A percentile compares a stretch with the other conserved stretches of the same genome.
phyloP scores from a whole-genome alignment of 345 rosid genomes.

The Salix udensis region DNA sequence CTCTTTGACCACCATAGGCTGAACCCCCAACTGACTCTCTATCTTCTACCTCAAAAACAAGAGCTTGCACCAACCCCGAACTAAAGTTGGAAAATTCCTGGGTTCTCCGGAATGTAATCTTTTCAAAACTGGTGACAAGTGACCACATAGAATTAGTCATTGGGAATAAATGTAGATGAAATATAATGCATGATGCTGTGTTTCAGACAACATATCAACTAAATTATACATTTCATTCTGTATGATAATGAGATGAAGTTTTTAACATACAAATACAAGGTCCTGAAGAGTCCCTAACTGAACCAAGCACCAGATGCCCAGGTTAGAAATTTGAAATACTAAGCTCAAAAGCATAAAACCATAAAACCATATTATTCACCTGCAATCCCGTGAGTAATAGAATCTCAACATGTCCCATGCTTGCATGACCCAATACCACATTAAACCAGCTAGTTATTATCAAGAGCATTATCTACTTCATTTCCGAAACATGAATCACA shows the following conservation, averaged over 20 bases:
- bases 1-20: slow-evolving; percentile 97
- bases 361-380: not conserved
- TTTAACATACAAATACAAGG: not conserved
- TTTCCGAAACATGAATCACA: not conserved
- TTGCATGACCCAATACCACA: not conserved
- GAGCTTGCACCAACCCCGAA: slow-evolving; percentile 58
- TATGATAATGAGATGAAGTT: not conserved
- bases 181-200: not conserved
- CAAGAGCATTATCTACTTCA: not conserved
- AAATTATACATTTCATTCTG: not conserved
- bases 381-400: not conserved
- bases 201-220: not conserved
- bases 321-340: not conserved
- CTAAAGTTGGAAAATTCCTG: slow-evolving; percentile 45
- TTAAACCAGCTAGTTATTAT: not conserved
- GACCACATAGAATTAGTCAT: slow-evolving; percentile 14
- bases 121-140: slow-evolving; percentile 61
- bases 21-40: slow-evolving; percentile 87
- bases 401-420: not conserved
- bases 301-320: not conserved
- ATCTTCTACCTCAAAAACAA: slow-evolving; percentile 81
- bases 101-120: slow-evolving; percentile 61
- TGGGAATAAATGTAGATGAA: not conserved
- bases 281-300: not conserved
- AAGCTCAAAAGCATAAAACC: not conserved